These are phyloP conservation scores for Stellera chamaejasme DNA, from an alignment of 345 rosid species.

Conservation along the genomic window DNA sequence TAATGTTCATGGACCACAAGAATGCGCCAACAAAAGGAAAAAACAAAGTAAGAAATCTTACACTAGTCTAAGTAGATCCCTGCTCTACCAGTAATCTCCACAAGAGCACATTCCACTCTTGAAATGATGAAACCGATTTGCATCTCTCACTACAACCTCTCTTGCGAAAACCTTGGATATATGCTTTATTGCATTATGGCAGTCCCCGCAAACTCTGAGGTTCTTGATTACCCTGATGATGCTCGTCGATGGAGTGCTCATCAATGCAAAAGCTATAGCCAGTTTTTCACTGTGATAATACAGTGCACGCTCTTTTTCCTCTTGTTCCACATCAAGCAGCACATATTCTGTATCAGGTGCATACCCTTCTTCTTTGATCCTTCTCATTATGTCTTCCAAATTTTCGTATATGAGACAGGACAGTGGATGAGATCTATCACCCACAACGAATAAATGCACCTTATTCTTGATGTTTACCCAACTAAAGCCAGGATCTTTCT, in stretches of 20 bases:
- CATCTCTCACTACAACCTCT: constrained; percentile 46
- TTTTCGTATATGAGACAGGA: constrained; percentile 24
- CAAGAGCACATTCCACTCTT: constrained; percentile 38
- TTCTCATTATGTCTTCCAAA: constrained; percentile 32
- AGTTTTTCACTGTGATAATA: constrained; percentile 44
- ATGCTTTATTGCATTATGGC: constrained; percentile 34
- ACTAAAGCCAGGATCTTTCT: constrained; percentile 59
- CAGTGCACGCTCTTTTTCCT: constrained; percentile 38
- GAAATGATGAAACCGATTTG: constrained; percentile 42
- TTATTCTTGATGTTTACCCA: constrained; percentile 50
- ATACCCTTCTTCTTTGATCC: constrained; percentile 44
- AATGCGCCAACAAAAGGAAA: no score
- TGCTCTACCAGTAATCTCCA: constrained; percentile 28
- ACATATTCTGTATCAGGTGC: constrained; percentile 40
- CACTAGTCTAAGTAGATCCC: no score
- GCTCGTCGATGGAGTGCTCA: constrained; percentile 34
- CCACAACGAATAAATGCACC: constrained; percentile 42
- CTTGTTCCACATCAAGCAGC: constrained; percentile 45
- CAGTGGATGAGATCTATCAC: constrained; percentile 38
- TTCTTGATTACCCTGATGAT: constrained; percentile 35
- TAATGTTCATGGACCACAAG: no score
- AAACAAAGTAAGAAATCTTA: no score
- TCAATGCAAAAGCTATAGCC: constrained; percentile 36
- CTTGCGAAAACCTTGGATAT: constrained; percentile 35
- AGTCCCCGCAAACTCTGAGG: constrained; percentile 41